Evolutionary conservation across 179 eudicot species (phyloP).

Genomic region (Beta lomatogona): DNA sequence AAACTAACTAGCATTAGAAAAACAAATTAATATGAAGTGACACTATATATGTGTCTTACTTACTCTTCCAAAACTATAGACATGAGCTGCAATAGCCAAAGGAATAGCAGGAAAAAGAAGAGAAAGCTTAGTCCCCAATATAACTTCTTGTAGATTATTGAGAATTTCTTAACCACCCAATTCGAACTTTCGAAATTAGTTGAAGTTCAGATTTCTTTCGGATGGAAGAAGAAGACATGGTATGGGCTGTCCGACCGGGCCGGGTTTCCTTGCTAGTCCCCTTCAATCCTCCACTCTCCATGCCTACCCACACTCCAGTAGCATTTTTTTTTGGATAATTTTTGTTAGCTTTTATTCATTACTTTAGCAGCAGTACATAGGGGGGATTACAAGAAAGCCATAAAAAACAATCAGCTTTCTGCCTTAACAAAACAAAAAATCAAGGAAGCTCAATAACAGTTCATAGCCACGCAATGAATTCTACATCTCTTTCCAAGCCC

Average conservation of each 20-base stretch:
- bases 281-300: constrained; percentile 56
- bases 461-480: too few species aligned
- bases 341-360: too few species aligned
- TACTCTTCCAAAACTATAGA: constrained; percentile 56
- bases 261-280: constrained; percentile 43
- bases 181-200: constrained; percentile 45
- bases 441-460: too few species aligned
- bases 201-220: constrained; percentile 57
- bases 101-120: constrained; percentile 76
- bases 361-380: too few species aligned
- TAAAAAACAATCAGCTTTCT: too few species aligned
- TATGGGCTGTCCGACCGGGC: constrained; percentile 61
- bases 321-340: background rate
- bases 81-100: constrained; percentile 60
- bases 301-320: background rate
- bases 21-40: too few species aligned
- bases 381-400: too few species aligned
- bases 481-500: too few species aligned
- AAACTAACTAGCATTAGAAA: background rate
- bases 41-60: background rate
- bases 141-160: constrained; percentile 71
- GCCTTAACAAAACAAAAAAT: too few species aligned
- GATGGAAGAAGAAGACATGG: constrained; percentile 61
- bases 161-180: constrained; percentile 38
- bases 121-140: constrained; percentile 80